Evolutionary conservation across 2,329 filamentous ascomycete species (phyloP), one percentile per base, ranked within the genome.

Genomic region (Cryphonectria nitschkei): DNA sequence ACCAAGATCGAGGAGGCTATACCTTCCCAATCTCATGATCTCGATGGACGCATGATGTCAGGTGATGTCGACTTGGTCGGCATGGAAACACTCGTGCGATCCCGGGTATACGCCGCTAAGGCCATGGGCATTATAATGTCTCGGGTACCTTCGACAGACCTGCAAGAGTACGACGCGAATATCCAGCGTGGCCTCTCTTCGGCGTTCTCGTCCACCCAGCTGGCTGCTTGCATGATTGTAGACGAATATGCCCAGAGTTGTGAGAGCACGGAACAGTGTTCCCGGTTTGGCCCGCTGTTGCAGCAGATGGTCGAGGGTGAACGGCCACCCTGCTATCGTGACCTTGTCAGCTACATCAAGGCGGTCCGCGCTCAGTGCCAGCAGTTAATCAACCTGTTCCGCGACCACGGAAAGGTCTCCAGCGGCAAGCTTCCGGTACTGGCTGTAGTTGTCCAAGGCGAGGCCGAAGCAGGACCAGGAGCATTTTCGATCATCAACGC

Each of bases 31-130:
- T 89, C 92, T 1, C 96, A 99, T 80, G 97, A 99, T 79, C 94
- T 99, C 26, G 96, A 99, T 79, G 96, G 95, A 13, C 95, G 97
- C 75, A 98, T 99, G 92, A 94, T 99, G 84, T 93, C 95, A 78
- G 96, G 97, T 67, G 97, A 99, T 77, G 91, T 98, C 63, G 97
- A 99, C 78, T 86, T 99, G 58, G 95, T 99, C 37, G 95, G 96
- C 43, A 88, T 92, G 76, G 96, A 99, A 72, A 91, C 91, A 8
- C 89, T 99, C 80, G 89, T 98, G 65, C 90, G 95, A 73, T 97
- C 95, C 9, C 93, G 95, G 75, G 91, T 97, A n/a, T 92, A 90
- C 71, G 93, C 95, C 16, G 93, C 95, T 29, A 90, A 88, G 77
- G 96, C 96, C 2, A 90, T 99, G 80, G 96, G 95, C 46, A 87